phyloP scores from a whole-genome alignment of 2,329 filamentous ascomycete genomes.

The Trichophaea hybrida region DNA sequence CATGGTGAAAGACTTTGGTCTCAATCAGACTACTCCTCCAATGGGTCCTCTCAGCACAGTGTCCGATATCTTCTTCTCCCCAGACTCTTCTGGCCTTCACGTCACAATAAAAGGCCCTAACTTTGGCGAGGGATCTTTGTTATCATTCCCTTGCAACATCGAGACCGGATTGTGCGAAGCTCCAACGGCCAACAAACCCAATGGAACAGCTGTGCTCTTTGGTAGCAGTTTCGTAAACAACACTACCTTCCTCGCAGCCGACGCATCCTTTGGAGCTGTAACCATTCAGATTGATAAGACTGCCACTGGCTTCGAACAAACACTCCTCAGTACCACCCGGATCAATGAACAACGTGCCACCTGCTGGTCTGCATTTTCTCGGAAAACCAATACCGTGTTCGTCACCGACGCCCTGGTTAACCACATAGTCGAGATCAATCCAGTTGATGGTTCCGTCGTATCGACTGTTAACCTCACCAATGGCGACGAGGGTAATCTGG shows the following conservation, averaged over 20 bases:
- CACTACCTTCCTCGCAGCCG: slow-evolving; percentile 40
- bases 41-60: slow-evolving; percentile 44
- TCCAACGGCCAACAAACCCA: slow-evolving; percentile 33
- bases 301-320: slow-evolving; percentile 33
- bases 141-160: slow-evolving; percentile 36
- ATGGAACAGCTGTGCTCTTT: slow-evolving; percentile 45
- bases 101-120: slow-evolving; percentile 49
- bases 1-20: slow-evolving; percentile 35
- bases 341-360: slow-evolving; percentile 40
- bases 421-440: slow-evolving; percentile 44
- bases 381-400: slow-evolving; percentile 39
- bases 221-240: slow-evolving; percentile 38
- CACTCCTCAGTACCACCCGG: slow-evolving; percentile 29
- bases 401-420: slow-evolving; percentile 43
- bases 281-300: too few species aligned
- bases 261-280: slow-evolving; percentile 44
- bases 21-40: slow-evolving; percentile 45
- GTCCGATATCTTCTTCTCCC: slow-evolving; percentile 46
- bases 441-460: slow-evolving; percentile 36
- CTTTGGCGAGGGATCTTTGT: slow-evolving; percentile 46
- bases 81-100: slow-evolving; percentile 39
- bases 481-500: slow-evolving; percentile 42
- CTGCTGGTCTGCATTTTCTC: slow-evolving; percentile 44
- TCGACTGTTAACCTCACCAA: slow-evolving; percentile 34
- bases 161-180: slow-evolving; percentile 14